Percentiles rank a stretch among this genome's conserved stretches.
Conservation (phyloP, 2,329 filamentous ascomycete genomes). For the Xylaria arbuscula region DNA sequence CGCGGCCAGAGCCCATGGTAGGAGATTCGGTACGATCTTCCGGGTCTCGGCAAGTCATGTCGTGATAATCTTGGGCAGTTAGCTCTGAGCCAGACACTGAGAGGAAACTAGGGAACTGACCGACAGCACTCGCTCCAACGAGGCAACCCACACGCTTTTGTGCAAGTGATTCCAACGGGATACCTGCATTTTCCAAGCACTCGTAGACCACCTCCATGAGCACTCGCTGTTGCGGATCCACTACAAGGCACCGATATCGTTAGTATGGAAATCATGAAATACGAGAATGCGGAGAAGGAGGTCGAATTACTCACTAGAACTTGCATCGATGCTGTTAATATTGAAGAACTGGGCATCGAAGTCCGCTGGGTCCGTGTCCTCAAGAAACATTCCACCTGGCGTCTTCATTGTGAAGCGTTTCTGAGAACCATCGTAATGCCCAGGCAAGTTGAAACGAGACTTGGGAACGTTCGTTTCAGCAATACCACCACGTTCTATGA, state of each 20-base stretch:
- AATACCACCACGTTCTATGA: too few species aligned
- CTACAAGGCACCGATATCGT: conserved; percentile 10
- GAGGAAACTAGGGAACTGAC: conserved; percentile 3
- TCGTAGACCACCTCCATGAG: conserved; percentile 37
- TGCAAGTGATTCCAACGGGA: conserved; percentile 25
- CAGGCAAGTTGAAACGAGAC: too few species aligned
- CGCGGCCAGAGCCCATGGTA: conserved; percentile 40
- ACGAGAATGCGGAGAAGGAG: too few species aligned
- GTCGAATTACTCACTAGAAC: too few species aligned
- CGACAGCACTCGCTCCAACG: conserved; percentile 25
- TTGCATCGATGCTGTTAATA: conserved; percentile 36
- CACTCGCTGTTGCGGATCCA: conserved; percentile 40
- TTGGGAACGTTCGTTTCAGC: too few species aligned
- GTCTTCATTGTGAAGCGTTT: too few species aligned
- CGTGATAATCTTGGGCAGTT: conserved; percentile 20
- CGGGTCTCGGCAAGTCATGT: conserved; percentile 25
- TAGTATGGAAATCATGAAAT: too few species aligned
- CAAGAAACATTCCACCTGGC: conserved; percentile 55
- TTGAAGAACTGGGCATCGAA: conserved; percentile 53
- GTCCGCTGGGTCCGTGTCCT: conserved; percentile 49
- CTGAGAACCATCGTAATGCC: too few species aligned
- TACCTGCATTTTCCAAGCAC: conserved; percentile 37
- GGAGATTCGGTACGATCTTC: conserved; percentile 42
- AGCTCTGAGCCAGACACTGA: background rate
- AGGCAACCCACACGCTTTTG: conserved; percentile 28